Evolutionary conservation across 345 rosid species (phyloP).

Genomic region (Angophora floribunda): DNA sequence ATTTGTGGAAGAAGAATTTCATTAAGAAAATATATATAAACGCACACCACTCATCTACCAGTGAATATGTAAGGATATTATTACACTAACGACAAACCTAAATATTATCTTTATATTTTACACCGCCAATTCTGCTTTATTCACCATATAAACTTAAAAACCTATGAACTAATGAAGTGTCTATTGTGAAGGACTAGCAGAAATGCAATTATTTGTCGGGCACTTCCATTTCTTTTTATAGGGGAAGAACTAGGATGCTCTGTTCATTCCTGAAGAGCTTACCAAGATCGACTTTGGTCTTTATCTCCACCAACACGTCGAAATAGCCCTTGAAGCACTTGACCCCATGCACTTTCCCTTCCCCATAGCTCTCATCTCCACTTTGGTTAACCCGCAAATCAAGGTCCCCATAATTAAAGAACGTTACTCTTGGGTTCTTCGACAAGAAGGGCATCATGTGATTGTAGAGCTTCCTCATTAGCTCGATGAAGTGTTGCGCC

Average conservation of each 20-base stretch:
- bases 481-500: background rate
- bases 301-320: conserved; percentile 32
- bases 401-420: conserved; percentile 56
- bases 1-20: background rate
- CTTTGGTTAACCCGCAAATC: conserved; percentile 40
- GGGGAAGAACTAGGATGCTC: conserved; percentile 40
- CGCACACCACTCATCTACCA: too few species aligned
- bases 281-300: conserved; percentile 38
- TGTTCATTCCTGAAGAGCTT: conserved; percentile 64
- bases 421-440: conserved; percentile 34
- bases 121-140: too few species aligned
- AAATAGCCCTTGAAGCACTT: conserved; percentile 44
- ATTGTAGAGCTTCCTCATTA: conserved; percentile 29
- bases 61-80: too few species aligned
- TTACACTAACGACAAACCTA: too few species aligned
- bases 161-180: too few species aligned
- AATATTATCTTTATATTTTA: too few species aligned
- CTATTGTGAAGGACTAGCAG: too few species aligned
- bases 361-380: background rate
- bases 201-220: too few species aligned
- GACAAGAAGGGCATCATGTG: conserved; percentile 52
- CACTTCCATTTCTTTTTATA: background rate
- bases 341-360: conserved; percentile 35
- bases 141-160: too few species aligned
- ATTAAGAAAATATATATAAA: background rate